phyloP scores from a whole-genome alignment of 2,329 filamentous ascomycete species.

The Calonectria pauciramosa region DNA sequence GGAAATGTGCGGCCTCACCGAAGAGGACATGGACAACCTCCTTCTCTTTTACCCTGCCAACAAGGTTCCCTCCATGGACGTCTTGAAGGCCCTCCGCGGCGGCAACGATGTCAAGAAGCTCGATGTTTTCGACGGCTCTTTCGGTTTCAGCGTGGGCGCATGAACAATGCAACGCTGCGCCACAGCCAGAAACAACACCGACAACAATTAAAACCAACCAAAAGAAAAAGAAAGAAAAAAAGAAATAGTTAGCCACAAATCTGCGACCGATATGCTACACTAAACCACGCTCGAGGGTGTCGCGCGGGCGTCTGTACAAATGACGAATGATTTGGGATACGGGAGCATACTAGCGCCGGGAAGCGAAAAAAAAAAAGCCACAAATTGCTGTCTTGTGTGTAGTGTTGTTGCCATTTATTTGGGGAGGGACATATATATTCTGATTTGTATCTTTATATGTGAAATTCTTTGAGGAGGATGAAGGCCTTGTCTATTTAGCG shows the following conservation, averaged over 20 bases:
- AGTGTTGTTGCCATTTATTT: neutral
- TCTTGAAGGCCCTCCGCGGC: conserved; percentile 68
- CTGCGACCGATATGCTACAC: neutral
- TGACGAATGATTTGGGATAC: conserved; percentile 36
- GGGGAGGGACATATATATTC: conserved; percentile 18
- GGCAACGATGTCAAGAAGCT: conserved; percentile 59
- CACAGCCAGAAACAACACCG: neutral
- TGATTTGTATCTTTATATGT: conserved; percentile 20
- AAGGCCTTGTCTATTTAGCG: neutral
- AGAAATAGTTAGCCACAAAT: neutral
- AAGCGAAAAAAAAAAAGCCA: conserved; percentile 22
- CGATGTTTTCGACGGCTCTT: conserved; percentile 72
- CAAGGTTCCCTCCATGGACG: conserved; percentile 68
- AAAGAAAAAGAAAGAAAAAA: conserved; percentile 3
- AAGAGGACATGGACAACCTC: conserved; percentile 88
- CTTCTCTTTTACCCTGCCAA: conserved; percentile 77
- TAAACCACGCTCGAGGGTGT: conserved; percentile 19
- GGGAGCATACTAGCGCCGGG: conserved; percentile 40
- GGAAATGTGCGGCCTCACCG: conserved; percentile 85
- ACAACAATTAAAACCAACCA: neutral
- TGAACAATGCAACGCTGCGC: conserved; percentile 27
- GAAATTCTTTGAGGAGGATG: neutral
- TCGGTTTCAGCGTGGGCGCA: conserved; percentile 69
- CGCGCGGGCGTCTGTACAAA: conserved; percentile 37
- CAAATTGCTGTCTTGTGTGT: neutral